Conservation (phyloP, 805 yeast genomes). For the Scheffersomyces amazonensis region DNA sequence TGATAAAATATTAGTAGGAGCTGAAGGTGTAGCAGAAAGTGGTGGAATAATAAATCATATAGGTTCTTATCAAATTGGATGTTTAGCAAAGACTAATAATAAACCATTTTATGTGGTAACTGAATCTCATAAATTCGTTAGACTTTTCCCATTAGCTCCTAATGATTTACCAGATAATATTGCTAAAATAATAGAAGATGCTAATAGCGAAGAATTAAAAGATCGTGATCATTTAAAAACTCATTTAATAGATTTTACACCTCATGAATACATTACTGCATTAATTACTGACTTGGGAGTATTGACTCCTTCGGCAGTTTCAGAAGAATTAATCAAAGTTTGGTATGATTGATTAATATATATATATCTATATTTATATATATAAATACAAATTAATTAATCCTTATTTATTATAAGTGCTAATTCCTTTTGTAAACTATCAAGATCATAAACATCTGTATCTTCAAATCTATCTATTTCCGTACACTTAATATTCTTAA, state of each 20-base stretch:
- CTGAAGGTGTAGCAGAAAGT: conserved; percentile 98
- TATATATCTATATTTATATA: conserved; percentile 5
- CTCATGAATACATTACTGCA: conserved; percentile 94
- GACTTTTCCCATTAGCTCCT: conserved; percentile 92
- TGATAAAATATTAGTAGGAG: conserved; percentile 93
- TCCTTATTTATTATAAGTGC: conserved; percentile 7
- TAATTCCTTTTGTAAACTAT: conserved; percentile 36
- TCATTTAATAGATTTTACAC: conserved; percentile 79
- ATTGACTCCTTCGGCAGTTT: conserved; percentile 93
- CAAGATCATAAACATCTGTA: conserved; percentile 30
- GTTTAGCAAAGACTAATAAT: conserved; percentile 82
- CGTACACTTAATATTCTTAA: conserved; percentile 47
- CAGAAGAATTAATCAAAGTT: conserved; percentile 97
- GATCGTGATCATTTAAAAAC: conserved; percentile 22
- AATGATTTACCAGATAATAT: conserved; percentile 72
- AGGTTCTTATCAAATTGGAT: conserved; percentile 94
- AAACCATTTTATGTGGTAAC: conserved; percentile 94
- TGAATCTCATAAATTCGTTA: conserved; percentile 93
- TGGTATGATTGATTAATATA: conserved; percentile 83
- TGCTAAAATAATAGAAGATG: conserved; percentile 18
- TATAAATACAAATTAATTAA: not conserved
- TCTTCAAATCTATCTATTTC: conserved; percentile 27
- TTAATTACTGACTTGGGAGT: conserved; percentile 95
- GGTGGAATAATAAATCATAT: conserved; percentile 97
- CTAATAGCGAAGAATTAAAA: conserved; percentile 16